Evolutionary conservation across 2,329 filamentous ascomycete genomes (phyloP), one percentile per base, ranked within the genome.

Genomic region (Coniochaeta ligniaria): DNA sequence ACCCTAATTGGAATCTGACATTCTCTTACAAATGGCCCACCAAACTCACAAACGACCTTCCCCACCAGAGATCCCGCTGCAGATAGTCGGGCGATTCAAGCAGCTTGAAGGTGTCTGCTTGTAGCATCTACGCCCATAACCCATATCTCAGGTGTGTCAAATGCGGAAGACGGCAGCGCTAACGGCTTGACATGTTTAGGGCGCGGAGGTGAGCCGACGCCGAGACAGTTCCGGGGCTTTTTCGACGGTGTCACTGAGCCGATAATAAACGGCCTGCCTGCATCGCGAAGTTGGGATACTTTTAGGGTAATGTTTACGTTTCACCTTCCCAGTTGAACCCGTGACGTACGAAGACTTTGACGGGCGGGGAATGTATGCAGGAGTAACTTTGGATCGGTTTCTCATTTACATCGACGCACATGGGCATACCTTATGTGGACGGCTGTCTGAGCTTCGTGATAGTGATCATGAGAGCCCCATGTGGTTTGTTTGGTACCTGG

Each of bases 261-360:
- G 47, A 52, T 52, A 24, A 31, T 52, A 52, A 52, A 52, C 47
- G 47, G 17, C 41, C 17, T 28, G 11, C 22, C 45, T 7, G 22
- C 17, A n/a, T 50, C 20, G 14, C 20, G 22, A 26, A 31, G 5
- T 31, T 31, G 28, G 20, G 20, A 11, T 52, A 26, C 9, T 52
- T 52, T 24, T 52, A 52, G 47, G 47, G 47, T 52, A 52, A 52
- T 52, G 47, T 52, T 52, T 52, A 52, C 47, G 47, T 52, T 31
- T 52, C 47, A 52, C 47, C 47, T 52, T 52, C 47, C 24, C 24
- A 52, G 24, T 8, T 31, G 47, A 9, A 24, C 47, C 24, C 26
- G 47, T 52, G 47, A 52, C 47, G 26, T 52, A 31, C 24, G n/a
- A 28, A 31, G 26, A 17, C 22, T 31, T 28, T 9, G 8, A 17